phyloP scores from a whole-genome alignment of 495 filamentous ascomycete species.

The Annulohypoxylon nitens region DNA sequence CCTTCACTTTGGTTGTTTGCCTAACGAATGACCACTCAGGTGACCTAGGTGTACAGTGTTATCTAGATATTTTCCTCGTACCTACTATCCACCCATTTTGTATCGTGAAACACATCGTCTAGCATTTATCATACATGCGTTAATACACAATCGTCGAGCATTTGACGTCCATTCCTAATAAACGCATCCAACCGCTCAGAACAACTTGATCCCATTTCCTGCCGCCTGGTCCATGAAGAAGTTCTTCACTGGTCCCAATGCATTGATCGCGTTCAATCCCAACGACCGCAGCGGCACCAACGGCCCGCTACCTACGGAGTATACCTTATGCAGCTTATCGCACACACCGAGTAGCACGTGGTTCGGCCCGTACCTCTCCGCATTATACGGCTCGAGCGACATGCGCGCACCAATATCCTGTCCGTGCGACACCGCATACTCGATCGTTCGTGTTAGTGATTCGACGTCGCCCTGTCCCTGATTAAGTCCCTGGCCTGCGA shows the following conservation, averaged over 20 bases:
- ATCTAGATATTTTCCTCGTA: neutral
- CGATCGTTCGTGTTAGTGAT: constrained; percentile 77
- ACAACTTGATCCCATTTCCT: constrained; percentile 66
- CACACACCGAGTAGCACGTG: constrained; percentile 88
- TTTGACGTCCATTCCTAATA: neutral
- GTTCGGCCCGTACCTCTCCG: constrained; percentile 83
- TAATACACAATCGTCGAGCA: neutral
- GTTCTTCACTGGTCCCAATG: constrained; percentile 80
- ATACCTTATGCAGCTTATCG: constrained; percentile 95
- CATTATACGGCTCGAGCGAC: constrained; percentile 81
- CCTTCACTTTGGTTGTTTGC: too few relatives aligned
- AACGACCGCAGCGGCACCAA: constrained; percentile 81
- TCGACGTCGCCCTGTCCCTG: constrained; percentile 90
- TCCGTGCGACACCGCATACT: constrained; percentile 82
- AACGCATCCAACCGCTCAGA: constrained; percentile 37
- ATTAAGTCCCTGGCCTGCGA: constrained; percentile 95
- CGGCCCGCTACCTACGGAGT: constrained; percentile 79
- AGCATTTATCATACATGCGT: neutral
- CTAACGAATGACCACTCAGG: too few relatives aligned
- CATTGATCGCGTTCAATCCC: constrained; percentile 82
- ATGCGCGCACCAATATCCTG: constrained; percentile 83
- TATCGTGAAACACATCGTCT: neutral
- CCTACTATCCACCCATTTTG: neutral
- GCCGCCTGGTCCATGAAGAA: constrained; percentile 93
- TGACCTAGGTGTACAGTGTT: too few relatives aligned